Percentiles rank a stretch among this genome's conserved stretches.
These are phyloP conservation scores for Pseudocercospora crystallina DNA, from an alignment of 2,329 filamentous ascomycete species.

Conservation along the genomic window DNA sequence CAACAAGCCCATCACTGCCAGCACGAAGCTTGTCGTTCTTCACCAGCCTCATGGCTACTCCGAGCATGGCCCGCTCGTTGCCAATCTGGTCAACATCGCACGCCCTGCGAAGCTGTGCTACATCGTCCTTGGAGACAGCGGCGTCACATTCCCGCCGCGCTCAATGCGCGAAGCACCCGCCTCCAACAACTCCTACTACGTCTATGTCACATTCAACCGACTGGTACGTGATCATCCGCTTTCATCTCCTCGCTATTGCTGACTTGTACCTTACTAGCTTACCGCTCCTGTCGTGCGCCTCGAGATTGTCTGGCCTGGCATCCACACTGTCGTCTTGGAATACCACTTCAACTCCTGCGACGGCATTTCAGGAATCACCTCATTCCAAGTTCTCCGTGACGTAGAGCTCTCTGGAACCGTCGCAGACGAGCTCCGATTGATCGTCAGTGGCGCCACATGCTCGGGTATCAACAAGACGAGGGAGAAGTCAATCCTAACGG, in stretches of 20 bases:
- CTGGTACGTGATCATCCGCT: constrained; percentile 1
- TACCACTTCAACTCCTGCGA: constrained; percentile 7
- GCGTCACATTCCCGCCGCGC: neutral
- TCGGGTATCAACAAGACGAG: constrained; percentile 11
- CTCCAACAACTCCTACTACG: neutral
- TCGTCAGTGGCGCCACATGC: constrained; percentile 5
- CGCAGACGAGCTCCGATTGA: constrained; percentile 13
- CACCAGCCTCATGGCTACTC: constrained; percentile 3
- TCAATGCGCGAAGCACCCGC: neutral
- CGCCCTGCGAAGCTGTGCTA: constrained; percentile 8
- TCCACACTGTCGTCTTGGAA: neutral
- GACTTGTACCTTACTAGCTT: constrained; percentile 7
- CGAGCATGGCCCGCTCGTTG: neutral
- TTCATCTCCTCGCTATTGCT: neutral
- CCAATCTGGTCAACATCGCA: constrained; percentile 6
- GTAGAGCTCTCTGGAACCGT: neutral
- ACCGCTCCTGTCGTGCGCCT: constrained; percentile 13
- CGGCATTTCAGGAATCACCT: neutral
- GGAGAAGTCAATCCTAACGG: neutral
- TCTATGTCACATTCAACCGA: constrained; percentile 4
- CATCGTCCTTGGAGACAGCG: constrained; percentile 1
- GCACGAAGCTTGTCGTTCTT: constrained; percentile 14
- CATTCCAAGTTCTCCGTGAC: neutral
- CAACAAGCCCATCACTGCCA: constrained; percentile 2
- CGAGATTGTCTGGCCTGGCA: constrained; percentile 7